phyloP scores from a whole-genome alignment of 805 yeast species.

The Saturnispora hagleri region DNA sequence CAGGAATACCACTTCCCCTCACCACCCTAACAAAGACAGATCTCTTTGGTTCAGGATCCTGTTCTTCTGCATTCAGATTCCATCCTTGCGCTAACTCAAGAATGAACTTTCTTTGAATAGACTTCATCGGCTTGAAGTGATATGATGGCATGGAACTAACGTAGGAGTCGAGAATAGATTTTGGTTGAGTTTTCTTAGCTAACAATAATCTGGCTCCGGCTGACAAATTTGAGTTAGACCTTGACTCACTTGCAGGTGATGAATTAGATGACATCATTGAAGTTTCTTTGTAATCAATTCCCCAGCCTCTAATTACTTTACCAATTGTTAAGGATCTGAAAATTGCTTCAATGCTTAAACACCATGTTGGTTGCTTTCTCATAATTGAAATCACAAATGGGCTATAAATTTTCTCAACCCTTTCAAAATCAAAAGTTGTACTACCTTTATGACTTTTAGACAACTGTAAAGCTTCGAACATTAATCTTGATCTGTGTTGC shows the following conservation, averaged over 20 bases:
- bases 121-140: conserved; percentile 68
- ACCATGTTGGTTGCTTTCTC: conserved; percentile 56
- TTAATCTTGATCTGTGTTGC: conserved; percentile 46
- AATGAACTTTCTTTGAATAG: conserved; percentile 59
- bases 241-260: neutral
- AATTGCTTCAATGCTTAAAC: conserved; percentile 49
- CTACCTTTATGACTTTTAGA: conserved; percentile 13
- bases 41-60: conserved; percentile 73
- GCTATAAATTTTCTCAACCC: conserved; percentile 32
- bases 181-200: conserved; percentile 1
- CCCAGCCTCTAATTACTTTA: conserved; percentile 7
- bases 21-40: conserved; percentile 51
- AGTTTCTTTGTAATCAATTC: conserved; percentile 2
- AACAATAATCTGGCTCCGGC: conserved; percentile 3
- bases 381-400: conserved; percentile 40
- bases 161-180: conserved; percentile 19
- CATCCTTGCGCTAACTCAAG: conserved; percentile 57
- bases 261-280: neutral
- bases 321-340: conserved; percentile 24
- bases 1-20: conserved; percentile 31
- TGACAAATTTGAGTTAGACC: neutral
- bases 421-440: conserved; percentile 17
- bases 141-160: conserved; percentile 30
- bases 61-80: conserved; percentile 57
- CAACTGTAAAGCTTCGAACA: conserved; percentile 52